Base-by-base conservation (phyloP, 768 basidiomycete species). In the Suillus ampliporus region DNA sequence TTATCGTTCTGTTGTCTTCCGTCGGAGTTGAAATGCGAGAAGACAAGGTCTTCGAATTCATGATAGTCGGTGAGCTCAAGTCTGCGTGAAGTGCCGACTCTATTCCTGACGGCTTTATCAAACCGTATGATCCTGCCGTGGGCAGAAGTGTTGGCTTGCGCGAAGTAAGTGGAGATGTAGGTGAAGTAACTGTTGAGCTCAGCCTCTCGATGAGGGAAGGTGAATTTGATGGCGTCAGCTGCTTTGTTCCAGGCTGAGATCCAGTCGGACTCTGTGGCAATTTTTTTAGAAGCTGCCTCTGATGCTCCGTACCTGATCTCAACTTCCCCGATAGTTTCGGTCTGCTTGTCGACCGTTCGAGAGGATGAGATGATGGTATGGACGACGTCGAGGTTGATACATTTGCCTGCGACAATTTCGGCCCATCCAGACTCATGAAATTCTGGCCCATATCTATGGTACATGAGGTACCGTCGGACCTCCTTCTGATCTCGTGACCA, bases 321-420 rank as follows among this genome's bases (percentile, higher is more conserved):
- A 59, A 64, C 5, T 6, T 37, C 35, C 35, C 35, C 35, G 35
- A 37, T 6, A 9, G 35, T 37, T 37, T 44, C 43, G 82, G 68
- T 1, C 77, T 21, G 46, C 17, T 53, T 60, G 48, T 70, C 65
- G 28, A 61, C 43, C 47, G 61, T 61, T 41, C 47, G 11, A 11
- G n/a, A 19, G 14, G 68, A 54, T 62, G 69, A 63, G 48, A 65
- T 44, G 10, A 58, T 41, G 8, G 67, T 53, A 64, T 74, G 54
- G 61, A 78, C 65, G 13, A 26, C 35, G 61, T 78, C 69, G 64
- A 78, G 71, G 60, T 78, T 65, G 66, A 78, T 65, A 5, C 65
- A 23, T 14, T 65, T 37, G 1, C 73, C 74, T 19, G 51, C 11
- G 51, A 53, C n/a, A 52, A 78, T 69, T 56, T 68, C 64, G 0